phyloP scores from a whole-genome alignment of 2,329 filamentous ascomycete species.

The Boeremia lycopersici region DNA sequence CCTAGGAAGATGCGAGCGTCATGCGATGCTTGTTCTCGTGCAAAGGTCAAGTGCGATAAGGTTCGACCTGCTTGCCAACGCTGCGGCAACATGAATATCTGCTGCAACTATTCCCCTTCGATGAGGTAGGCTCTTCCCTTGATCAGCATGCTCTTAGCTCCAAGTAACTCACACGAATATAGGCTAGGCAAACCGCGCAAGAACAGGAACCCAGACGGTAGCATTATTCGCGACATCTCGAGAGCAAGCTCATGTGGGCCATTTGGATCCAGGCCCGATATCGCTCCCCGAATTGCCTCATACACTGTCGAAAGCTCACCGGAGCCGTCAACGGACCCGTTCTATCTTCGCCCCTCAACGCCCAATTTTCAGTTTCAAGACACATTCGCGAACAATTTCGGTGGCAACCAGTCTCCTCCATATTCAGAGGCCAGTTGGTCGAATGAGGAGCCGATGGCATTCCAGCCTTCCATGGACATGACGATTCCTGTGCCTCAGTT shows the following conservation, averaged over 20 bases:
- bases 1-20: slow-evolving; percentile 47
- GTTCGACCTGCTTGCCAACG: slow-evolving; percentile 45
- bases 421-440: slow-evolving; percentile 43
- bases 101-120: slow-evolving; percentile 48
- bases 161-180: slow-evolving; percentile 21
- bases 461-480: slow-evolving; percentile 34
- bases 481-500: slow-evolving; percentile 37
- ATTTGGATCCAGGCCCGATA: slow-evolving; percentile 37
- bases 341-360: slow-evolving; percentile 44
- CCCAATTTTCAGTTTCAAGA: slow-evolving; percentile 45
- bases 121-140: slow-evolving; percentile 41
- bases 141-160: background rate
- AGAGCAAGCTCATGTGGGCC: slow-evolving; percentile 40
- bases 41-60: slow-evolving; percentile 49
- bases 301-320: slow-evolving; percentile 44
- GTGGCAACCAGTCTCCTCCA: slow-evolving; percentile 42
- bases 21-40: slow-evolving; percentile 47
- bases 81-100: slow-evolving; percentile 46
- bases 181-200: slow-evolving; percentile 47
- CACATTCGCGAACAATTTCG: slow-evolving; percentile 37
- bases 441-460: slow-evolving; percentile 42
- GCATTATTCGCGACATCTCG: slow-evolving; percentile 43
- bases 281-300: slow-evolving; percentile 40
- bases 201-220: slow-evolving; percentile 45
- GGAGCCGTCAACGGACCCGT: slow-evolving; percentile 40